phyloP scores from a whole-genome alignment of 129 eudicot genomes.

The Saussurea involucrata region DNA sequence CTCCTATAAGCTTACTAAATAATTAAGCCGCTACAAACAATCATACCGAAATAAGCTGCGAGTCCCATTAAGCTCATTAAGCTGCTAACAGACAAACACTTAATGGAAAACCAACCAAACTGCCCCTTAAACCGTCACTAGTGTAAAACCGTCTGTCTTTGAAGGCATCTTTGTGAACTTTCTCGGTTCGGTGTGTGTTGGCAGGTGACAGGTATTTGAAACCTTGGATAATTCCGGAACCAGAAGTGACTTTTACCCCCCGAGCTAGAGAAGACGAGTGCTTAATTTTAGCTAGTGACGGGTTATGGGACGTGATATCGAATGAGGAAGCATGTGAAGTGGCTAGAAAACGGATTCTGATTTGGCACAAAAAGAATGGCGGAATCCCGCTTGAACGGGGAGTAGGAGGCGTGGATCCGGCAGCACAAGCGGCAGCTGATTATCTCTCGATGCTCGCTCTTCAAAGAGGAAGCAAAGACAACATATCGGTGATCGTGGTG shows the following conservation, averaged over 20 bases:
- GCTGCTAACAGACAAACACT: not conserved
- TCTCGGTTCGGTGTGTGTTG: not conserved
- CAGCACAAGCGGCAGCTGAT: conserved; percentile 84
- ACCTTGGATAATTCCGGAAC: conserved; percentile 81
- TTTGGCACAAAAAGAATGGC: conserved; percentile 82
- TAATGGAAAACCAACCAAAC: no score
- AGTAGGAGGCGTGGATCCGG: conserved; percentile 45
- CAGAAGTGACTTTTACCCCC: conserved; percentile 61
- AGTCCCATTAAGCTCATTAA: not conserved
- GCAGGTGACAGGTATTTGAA: conserved; percentile 82
- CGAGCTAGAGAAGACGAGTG: conserved; percentile 83
- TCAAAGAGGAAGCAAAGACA: conserved; percentile 81
- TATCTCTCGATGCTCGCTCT: conserved; percentile 67
- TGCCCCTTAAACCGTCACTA: no score
- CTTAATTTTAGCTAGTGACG: conserved; percentile 75
- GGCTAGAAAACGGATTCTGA: conserved; percentile 58
- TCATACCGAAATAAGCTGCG: not conserved
- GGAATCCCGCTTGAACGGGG: conserved; percentile 46
- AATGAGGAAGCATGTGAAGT: conserved; percentile 81
- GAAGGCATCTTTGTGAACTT: no score
- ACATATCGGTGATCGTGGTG: conserved; percentile 77
- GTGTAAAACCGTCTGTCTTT: no score
- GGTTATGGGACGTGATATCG: conserved; percentile 81
- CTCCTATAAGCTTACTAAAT: not conserved
- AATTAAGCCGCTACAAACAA: not conserved